Evolutionary conservation across 176 grass and related monocot genomes (phyloP), one percentile per base, ranked within the genome.

Genomic region (Stipa capillata): DNA sequence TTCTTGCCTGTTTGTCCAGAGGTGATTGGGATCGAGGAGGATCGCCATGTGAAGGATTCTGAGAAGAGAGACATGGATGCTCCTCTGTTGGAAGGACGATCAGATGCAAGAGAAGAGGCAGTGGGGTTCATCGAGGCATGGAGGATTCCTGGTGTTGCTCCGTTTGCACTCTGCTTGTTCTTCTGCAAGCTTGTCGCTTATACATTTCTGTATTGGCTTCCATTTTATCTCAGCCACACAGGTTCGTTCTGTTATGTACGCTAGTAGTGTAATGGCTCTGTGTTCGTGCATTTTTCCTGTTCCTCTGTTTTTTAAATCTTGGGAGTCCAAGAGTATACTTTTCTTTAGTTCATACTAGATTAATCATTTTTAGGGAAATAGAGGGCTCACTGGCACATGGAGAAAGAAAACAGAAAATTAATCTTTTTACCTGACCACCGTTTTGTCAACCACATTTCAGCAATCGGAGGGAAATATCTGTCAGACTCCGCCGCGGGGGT

Each of bases 171-270:
- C 15, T 92, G 93, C 17, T 87, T 96, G 6, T 92, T 95, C 74
- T 95, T 96, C 87, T 96, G 84, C 72, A 96, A 96, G 81, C 86
- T 95, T 69, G 87, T 96, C 24, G 93, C 93, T 24, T 95, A 95
- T 76, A 95, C 93, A 1, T 95, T 95, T 63, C 78, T 95, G 4
- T 95, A 95, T 13, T 95, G 93, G 93, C 93, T 92, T 52, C 93
- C 93, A 0, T 95, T 95, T 63, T 95, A 95, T 55, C 89, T 95
- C 69, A 95, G 93, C 74, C 93, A 95, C 85, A 95, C 93, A 92
- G 89, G 93, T 94, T 50, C 40, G 84, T 81, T 52, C 57, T 67
- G 48, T 64, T 53, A 2, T 32, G 47, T n/a, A n/a, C 37, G 40
- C 73, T 70, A 8, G 35, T 24, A 15, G n/a, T 32, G 14, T 72